Percentiles rank a stretch among this genome's conserved stretches.
Evolutionary conservation across 192 early-diverging fungal genomes (phyloP).

Genomic region (Spinellus fusiger): DNA sequence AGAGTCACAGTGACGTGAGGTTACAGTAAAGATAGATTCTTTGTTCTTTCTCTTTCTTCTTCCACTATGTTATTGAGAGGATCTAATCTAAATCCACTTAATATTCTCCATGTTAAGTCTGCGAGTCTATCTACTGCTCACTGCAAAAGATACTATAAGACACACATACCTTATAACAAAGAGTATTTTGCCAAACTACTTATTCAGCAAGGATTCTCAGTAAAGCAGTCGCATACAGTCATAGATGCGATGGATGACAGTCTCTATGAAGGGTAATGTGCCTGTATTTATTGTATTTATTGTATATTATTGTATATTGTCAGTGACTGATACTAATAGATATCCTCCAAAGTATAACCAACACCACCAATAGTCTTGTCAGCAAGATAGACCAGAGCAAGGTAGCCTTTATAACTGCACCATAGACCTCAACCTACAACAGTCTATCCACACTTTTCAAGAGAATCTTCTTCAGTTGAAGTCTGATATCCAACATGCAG

Average conservation of each 20-base stretch:
- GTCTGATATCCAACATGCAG: conserved; percentile 81
- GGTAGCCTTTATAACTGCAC: conserved; percentile 22
- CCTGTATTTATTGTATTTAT: not conserved
- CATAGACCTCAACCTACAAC: not conserved
- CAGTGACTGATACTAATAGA: not conserved
- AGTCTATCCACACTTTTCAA: conserved; percentile 77
- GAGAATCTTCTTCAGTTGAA: conserved; percentile 85
- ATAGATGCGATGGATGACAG: conserved; percentile 70
- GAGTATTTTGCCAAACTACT: conserved; percentile 63
- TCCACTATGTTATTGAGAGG: too few species aligned
- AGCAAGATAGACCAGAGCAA: conserved; percentile 78
- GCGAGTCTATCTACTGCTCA: not conserved
- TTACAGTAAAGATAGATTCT: too few species aligned
- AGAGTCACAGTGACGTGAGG: too few species aligned
- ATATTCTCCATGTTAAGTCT: not conserved
- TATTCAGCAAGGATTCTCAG: conserved; percentile 64
- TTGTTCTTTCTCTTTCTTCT: too few species aligned
- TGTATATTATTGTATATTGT: not conserved
- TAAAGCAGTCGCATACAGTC: conserved; percentile 64
- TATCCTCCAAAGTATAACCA: conserved; percentile 39
- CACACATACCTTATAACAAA: conserved; percentile 61
- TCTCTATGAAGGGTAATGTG: conserved; percentile 60
- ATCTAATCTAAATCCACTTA: too few species aligned
- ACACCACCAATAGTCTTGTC: conserved; percentile 57
- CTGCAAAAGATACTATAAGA: not conserved